phyloP scores from a whole-genome alignment of 495 filamentous ascomycete species.

The Penicillium soppii region DNA sequence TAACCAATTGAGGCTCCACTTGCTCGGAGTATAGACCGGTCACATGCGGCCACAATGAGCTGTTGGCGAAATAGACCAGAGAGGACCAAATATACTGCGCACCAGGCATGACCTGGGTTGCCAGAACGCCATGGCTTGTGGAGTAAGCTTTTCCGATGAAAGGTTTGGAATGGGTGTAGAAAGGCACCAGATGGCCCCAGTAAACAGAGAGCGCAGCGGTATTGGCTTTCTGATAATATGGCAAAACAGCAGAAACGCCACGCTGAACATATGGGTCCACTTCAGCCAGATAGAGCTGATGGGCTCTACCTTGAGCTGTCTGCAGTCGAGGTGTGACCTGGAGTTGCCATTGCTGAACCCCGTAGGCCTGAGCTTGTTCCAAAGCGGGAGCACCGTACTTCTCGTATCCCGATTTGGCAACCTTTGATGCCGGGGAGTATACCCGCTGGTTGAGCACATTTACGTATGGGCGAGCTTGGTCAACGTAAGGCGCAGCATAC shows the following conservation, averaged over 20 bases:
- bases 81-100: conserved; percentile 66
- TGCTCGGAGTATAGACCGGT: conserved; percentile 81
- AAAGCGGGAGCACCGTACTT: conserved; percentile 79
- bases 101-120: conserved; percentile 71
- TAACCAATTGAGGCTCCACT: conserved; percentile 91
- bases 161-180: conserved; percentile 69
- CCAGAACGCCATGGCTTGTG: conserved; percentile 62
- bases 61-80: conserved; percentile 64
- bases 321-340: conserved; percentile 71
- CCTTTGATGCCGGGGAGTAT: conserved; percentile 61
- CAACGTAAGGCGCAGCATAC: conserved; percentile 80
- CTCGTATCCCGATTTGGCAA: conserved; percentile 61
- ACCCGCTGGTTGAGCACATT: conserved; percentile 62
- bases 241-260: conserved; percentile 53
- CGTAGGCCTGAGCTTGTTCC: conserved; percentile 60
- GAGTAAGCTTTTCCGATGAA: conserved; percentile 70
- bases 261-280: conserved; percentile 74
- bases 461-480: conserved; percentile 74
- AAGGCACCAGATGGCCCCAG: conserved; percentile 69
- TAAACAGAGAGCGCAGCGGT: conserved; percentile 63
- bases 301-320: conserved; percentile 56
- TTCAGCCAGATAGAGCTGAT: conserved; percentile 63
- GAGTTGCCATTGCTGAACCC: conserved; percentile 72
- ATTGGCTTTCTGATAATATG: conserved; percentile 69
- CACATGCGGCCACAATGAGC: conserved; percentile 75